Conservation (phyloP, 179 eudicot species). For the Monotropa hypopitys region DNA sequence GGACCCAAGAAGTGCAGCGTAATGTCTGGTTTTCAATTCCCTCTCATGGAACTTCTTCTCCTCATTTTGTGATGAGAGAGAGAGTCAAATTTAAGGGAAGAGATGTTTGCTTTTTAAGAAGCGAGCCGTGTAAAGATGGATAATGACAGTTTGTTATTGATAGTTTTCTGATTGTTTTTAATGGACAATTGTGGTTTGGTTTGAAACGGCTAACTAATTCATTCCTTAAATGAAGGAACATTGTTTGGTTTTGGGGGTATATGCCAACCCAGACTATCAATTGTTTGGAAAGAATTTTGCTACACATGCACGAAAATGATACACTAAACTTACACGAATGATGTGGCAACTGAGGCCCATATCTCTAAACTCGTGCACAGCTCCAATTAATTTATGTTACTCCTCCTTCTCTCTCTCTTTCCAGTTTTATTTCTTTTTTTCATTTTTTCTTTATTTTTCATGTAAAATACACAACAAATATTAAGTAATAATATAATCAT, state of each 20-base stretch:
- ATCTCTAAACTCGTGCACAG: too few relatives aligned
- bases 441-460: too few relatives aligned
- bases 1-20: slow-evolving; percentile 11
- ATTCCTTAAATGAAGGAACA: slow-evolving; percentile 6
- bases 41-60: slow-evolving; percentile 1
- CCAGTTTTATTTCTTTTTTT: too few relatives aligned
- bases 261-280: not conserved
- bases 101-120: not conserved
- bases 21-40: slow-evolving; percentile 6
- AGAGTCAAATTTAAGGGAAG: slow-evolving; percentile 2
- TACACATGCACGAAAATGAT: too few relatives aligned
- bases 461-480: too few relatives aligned
- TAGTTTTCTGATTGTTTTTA: not conserved
- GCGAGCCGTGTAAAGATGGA: not conserved
- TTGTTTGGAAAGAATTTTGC: too few relatives aligned
- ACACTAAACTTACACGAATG: too few relatives aligned
- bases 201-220: not conserved
- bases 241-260: not conserved
- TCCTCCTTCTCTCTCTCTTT: not conserved
- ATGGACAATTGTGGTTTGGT: slow-evolving; percentile 2
- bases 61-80: not conserved
- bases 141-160: not conserved
- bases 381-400: too few relatives aligned
- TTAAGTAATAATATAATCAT: too few relatives aligned
- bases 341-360: too few relatives aligned